Evolutionary conservation across 176 grass and related monocot species (phyloP).

Genomic region (Carex pumila): DNA sequence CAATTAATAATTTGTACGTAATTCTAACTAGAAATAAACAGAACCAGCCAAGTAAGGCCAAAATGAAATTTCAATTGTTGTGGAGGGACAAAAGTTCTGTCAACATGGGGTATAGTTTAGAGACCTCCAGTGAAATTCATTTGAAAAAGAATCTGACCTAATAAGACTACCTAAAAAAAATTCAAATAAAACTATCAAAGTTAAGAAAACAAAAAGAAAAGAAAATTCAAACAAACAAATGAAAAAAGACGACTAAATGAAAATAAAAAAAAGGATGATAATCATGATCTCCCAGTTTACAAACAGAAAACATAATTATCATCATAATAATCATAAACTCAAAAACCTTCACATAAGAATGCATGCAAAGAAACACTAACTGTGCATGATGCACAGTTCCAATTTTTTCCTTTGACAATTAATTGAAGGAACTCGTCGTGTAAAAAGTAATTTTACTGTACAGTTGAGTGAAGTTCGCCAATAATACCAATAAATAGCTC

Average conservation of each 20-base stretch:
- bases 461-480: background rate
- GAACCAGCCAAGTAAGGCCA: background rate
- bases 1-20: background rate
- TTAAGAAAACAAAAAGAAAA: conserved; percentile 4
- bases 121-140: background rate
- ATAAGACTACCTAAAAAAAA: background rate
- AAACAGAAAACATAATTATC: background rate
- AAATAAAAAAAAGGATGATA: background rate
- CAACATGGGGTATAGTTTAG: background rate
- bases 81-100: background rate
- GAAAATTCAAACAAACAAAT: background rate
- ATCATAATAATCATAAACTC: background rate
- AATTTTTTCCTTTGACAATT: background rate
- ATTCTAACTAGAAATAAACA: background rate
- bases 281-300: background rate
- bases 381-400: too few species aligned
- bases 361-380: background rate
- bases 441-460: background rate
- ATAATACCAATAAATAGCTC: background rate
- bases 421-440: background rate
- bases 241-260: background rate
- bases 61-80: background rate
- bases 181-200: background rate
- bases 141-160: background rate
- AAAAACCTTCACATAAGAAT: background rate